Evolutionary conservation across 257 asterid genomes (phyloP).

Genomic region (Gentiana straminea): DNA sequence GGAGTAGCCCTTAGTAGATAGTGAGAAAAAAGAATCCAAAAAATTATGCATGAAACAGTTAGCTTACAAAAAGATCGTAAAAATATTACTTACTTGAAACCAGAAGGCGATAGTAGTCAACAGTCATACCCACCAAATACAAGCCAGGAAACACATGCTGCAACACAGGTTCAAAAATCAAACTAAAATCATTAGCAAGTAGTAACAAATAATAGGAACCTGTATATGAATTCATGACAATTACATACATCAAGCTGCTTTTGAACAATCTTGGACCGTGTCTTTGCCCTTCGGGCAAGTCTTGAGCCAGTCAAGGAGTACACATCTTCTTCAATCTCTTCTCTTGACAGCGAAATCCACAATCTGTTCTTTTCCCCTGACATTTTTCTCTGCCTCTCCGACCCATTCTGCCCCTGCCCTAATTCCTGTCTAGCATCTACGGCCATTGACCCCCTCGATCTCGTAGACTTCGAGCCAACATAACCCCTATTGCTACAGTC

Average conservation of each 20-base stretch:
- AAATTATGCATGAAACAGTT: too few species aligned
- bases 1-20: too few species aligned
- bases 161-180: neutral
- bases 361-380: constrained; percentile 39
- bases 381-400: constrained; percentile 13
- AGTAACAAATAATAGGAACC: neutral
- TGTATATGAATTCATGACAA: neutral
- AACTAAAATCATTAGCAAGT: neutral
- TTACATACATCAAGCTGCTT: constrained; percentile 58
- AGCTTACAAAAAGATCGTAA: too few species aligned
- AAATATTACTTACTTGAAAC: too few species aligned
- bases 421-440: constrained; percentile 14
- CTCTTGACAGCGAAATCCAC: constrained; percentile 65
- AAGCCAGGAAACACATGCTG: constrained; percentile 64
- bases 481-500: too few species aligned
- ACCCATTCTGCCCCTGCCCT: constrained; percentile 14
- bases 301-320: constrained; percentile 67
- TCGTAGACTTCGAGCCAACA: neutral
- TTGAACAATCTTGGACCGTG: constrained; percentile 56
- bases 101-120: constrained; percentile 31
- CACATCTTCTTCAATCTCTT: constrained; percentile 82
- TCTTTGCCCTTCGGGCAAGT: constrained; percentile 66
- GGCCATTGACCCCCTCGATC: constrained; percentile 18
- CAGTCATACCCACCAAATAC: constrained; percentile 55
- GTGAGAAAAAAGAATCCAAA: too few species aligned